Evolutionary conservation across 139 green algal species (phyloP).

Genomic region (Micromonas commoda): DNA sequence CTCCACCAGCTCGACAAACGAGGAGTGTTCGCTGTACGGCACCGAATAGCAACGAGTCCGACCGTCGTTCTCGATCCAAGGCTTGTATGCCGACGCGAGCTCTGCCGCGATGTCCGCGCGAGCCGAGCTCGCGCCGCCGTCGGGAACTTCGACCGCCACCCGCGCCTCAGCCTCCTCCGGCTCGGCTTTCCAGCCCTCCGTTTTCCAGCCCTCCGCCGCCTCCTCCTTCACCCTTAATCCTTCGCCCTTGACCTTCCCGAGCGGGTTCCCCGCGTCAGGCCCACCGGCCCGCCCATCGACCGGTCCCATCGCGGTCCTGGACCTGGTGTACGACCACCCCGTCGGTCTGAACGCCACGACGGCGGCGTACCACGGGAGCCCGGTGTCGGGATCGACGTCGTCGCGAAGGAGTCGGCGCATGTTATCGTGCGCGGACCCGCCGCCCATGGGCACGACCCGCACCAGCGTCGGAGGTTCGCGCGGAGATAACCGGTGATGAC

Average conservation of each 20-base stretch:
- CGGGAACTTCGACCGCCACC: too few species aligned
- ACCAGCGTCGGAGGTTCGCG: neutral
- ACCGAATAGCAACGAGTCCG: neutral
- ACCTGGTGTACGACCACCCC: slow-evolving; percentile 1
- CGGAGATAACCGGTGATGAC: too few species aligned
- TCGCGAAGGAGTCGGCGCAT: neutral
- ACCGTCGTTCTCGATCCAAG: slow-evolving; percentile 10
- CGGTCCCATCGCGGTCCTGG: neutral
- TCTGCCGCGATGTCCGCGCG: neutral
- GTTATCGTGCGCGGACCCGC: neutral
- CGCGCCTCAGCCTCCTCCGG: too few species aligned
- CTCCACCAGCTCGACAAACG: slow-evolving; percentile 6
- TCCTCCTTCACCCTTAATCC: too few species aligned
- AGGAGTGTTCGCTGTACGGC: slow-evolving; percentile 24
- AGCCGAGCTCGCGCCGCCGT: too few species aligned
- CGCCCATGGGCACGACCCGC: neutral
- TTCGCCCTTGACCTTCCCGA: too few species aligned
- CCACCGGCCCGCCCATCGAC: too few species aligned
- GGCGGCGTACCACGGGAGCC: neutral
- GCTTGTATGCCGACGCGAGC: neutral
- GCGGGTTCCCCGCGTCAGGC: too few species aligned
- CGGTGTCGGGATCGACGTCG: neutral
- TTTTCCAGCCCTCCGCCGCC: too few species aligned
- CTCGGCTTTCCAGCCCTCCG: too few species aligned
- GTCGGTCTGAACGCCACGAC: slow-evolving; percentile 15